These are phyloP conservation scores for Solanum acaule DNA, from an alignment of 257 asterid species.

Conservation along the genomic window DNA sequence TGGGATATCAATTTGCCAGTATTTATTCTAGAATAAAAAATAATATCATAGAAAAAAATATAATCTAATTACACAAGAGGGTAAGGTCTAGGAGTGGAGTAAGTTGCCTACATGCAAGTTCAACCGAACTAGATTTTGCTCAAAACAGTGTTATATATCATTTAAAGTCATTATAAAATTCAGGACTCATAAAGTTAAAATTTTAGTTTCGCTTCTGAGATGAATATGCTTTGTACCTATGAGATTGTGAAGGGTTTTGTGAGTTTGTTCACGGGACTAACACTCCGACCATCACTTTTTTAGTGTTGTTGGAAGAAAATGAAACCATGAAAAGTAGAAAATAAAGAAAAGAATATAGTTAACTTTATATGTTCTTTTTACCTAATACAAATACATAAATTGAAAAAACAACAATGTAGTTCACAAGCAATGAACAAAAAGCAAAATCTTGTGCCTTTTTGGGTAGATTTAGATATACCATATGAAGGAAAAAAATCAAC, in stretches of 20 bases:
- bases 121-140: too few relatives aligned
- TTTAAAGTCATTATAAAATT: too few relatives aligned
- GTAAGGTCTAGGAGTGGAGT: neutral
- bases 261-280: neutral
- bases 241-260: neutral
- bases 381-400: neutral
- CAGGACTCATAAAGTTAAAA: too few relatives aligned
- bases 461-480: neutral
- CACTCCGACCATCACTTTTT: neutral
- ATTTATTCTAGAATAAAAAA: neutral
- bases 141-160: neutral
- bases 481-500: slow-evolving; percentile 9
- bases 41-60: neutral
- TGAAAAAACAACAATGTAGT: slow-evolving; percentile 9
- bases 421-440: slow-evolving; percentile 14
- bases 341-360: neutral
- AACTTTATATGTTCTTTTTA: neutral
- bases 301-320: neutral
- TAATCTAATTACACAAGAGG: neutral
- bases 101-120: neutral
- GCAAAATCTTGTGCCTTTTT: slow-evolving; percentile 4
- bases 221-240: neutral
- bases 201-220: too few relatives aligned
- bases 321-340: neutral
- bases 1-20: neutral